Conservation (phyloP, 169 alveolate genomes). For the Hammondia hammondi region DNA sequence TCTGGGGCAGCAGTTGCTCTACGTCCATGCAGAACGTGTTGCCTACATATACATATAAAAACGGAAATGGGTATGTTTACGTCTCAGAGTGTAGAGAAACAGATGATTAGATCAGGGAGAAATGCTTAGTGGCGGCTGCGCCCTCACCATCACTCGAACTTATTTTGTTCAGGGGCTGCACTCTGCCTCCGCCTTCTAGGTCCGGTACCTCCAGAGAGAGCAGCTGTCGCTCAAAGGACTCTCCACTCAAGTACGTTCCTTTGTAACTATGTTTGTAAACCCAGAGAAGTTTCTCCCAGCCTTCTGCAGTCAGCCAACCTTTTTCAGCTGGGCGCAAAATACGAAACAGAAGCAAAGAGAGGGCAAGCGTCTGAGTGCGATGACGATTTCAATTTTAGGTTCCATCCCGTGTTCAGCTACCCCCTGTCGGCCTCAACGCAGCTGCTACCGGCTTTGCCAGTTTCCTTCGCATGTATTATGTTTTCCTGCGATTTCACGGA, state of each 20-base stretch:
- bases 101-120: too few species aligned
- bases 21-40: too few species aligned
- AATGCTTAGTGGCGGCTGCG: not conserved
- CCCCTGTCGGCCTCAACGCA: not conserved
- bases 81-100: too few species aligned
- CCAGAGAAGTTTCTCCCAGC: conserved; percentile 45
- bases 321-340: conserved; percentile 3
- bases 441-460: not conserved
- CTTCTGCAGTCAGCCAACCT: conserved; percentile 46
- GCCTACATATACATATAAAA: too few species aligned
- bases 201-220: conserved; percentile 53
- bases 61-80: too few species aligned
- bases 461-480: not conserved
- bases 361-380: not conserved
- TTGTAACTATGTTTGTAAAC: not conserved
- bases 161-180: not conserved
- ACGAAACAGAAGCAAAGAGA: not conserved
- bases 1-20: too few species aligned
- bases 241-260: conserved; percentile 2
- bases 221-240: conserved; percentile 3
- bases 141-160: not conserved
- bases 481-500: not conserved
- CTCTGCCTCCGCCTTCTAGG: conserved; percentile 33
- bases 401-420: too few species aligned
- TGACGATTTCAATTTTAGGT: not conserved